These are phyloP conservation scores for Patellifolia procumbens DNA, from an alignment of 179 eudicot species.

Conservation along the genomic window DNA sequence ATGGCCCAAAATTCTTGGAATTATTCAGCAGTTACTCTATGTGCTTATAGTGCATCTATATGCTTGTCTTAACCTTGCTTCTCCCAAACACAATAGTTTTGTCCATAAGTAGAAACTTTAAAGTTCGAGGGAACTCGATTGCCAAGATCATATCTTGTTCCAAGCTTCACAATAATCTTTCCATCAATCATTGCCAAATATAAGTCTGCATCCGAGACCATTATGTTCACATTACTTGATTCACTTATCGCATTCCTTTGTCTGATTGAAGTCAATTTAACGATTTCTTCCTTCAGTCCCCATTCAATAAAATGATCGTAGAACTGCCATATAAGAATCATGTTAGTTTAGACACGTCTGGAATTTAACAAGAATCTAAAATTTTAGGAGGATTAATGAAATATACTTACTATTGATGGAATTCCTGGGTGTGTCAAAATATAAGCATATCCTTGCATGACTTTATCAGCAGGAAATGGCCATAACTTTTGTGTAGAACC, in stretches of 20 bases:
- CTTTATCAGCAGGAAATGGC: slow-evolving; percentile 67
- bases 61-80: slow-evolving; percentile 20
- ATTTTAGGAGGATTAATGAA: too few species aligned
- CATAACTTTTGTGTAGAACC: slow-evolving; percentile 53
- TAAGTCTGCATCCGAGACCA: slow-evolving; percentile 56
- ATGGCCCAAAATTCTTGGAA: too few species aligned
- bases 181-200: slow-evolving; percentile 58
- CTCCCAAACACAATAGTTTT: slow-evolving; percentile 57
- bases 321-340: slow-evolving; percentile 40
- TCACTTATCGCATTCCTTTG: slow-evolving; percentile 43
- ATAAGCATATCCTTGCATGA: slow-evolving; percentile 67
- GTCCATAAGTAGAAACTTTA: slow-evolving; percentile 42
- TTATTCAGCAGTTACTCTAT: too few species aligned
- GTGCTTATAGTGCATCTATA: too few species aligned
- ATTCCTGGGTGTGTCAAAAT: slow-evolving; percentile 70
- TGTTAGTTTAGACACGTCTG: too few species aligned
- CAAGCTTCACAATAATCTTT: slow-evolving; percentile 52
- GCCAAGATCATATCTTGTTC: slow-evolving; percentile 50
- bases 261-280: slow-evolving; percentile 39
- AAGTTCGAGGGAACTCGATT: slow-evolving; percentile 48
- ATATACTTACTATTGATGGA: slow-evolving; percentile 57
- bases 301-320: slow-evolving; percentile 63
- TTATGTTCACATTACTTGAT: slow-evolving; percentile 44
- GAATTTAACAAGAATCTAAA: too few species aligned
- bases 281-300: slow-evolving; percentile 51